Conservation (phyloP, 73 alveolate species). For the Blepharisma japonicum region DNA sequence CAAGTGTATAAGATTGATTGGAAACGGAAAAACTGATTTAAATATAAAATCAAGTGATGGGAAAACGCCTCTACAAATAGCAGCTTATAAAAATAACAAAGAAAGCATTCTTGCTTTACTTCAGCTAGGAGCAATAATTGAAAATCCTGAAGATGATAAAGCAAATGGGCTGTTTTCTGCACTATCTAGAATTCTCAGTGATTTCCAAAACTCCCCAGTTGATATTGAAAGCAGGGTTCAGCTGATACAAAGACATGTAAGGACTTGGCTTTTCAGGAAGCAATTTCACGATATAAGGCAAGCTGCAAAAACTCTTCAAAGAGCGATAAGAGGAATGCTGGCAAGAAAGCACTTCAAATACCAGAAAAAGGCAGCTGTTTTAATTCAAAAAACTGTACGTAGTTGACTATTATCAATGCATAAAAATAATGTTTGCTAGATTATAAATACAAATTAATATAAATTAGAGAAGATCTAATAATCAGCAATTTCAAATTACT, state of each 20-base stretch:
- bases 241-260: conserved; percentile 5
- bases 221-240: not conserved
- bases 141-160: too few relatives aligned
- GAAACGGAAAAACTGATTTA: not conserved
- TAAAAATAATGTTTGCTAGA: not conserved
- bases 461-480: too few relatives aligned
- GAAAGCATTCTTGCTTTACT: conserved; percentile 7
- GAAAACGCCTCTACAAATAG: conserved; percentile 9
- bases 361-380: conserved; percentile 18
- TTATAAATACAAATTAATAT: too few relatives aligned
- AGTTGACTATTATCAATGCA: conserved; percentile 1
- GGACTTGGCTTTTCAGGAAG: not conserved
- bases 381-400: conserved; percentile 23
- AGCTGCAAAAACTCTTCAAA: conserved; percentile 6
- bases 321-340: conserved; percentile 14
- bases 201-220: too few relatives aligned
- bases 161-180: too few relatives aligned
- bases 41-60: not conserved
- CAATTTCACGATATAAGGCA: not conserved
- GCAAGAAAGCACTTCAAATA: conserved; percentile 20
- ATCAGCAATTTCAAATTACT: too few relatives aligned
- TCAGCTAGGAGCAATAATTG: not conserved
- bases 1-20: not conserved
- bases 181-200: too few relatives aligned
- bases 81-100: not conserved